Percentiles rank a stretch among this genome's conserved stretches.
Conservation (phyloP, 129 eudicot species). For the Tagetes erecta region DNA sequence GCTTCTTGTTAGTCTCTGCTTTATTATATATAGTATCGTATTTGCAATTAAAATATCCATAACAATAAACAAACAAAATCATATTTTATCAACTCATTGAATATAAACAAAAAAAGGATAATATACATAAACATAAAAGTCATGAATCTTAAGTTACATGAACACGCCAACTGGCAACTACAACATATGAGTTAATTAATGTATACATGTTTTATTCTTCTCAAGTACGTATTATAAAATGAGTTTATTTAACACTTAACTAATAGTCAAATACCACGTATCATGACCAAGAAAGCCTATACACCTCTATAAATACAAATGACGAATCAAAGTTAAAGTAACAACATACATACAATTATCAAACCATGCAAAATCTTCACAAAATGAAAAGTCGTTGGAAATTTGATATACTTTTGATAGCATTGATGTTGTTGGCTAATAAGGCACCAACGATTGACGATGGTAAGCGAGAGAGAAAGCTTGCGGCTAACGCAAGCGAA, state of each 20-base stretch:
- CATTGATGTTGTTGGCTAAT: conserved; percentile 17
- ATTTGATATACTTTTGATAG: conserved; percentile 4
- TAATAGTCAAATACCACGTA: no score
- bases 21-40: no score
- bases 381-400: conserved; percentile 18
- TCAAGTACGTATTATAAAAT: no score
- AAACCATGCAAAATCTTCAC: neutral
- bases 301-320: neutral
- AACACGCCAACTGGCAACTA: no score
- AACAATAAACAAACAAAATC: neutral
- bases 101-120: neutral
- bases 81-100: neutral
- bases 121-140: neutral
- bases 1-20: no score
- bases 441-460: conserved; percentile 23
- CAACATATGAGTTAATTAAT: no score
- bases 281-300: no score
- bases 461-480: conserved; percentile 42
- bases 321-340: neutral
- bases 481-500: neutral
- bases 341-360: neutral
- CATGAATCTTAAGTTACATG: no score
- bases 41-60: no score
- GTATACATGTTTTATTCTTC: no score
- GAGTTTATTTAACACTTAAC: no score